Evolutionary conservation across 78 protist species (phyloP).

Genomic region (Polysphondylium violaceum): DNA sequence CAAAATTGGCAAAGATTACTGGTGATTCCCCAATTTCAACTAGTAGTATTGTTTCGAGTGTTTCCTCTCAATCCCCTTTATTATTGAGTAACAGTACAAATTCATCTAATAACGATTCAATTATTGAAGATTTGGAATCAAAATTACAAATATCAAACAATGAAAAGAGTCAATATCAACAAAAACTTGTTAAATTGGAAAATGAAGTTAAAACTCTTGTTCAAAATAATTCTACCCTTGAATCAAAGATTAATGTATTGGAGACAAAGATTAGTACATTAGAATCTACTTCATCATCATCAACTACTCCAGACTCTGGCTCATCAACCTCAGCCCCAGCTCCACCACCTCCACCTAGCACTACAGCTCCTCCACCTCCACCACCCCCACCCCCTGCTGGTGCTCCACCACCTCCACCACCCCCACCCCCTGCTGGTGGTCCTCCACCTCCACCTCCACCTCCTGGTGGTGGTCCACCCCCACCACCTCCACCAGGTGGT

Average conservation of each 20-base stretch:
- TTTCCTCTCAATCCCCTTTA: too few species aligned
- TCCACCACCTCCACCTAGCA: neutral
- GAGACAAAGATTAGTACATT: neutral
- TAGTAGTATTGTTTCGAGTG: neutral
- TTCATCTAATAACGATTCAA: too few species aligned
- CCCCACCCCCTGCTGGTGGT: conserved; percentile 28
- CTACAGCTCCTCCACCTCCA: conserved; percentile 39
- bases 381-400: conserved; percentile 48
- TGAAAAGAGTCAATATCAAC: neutral
- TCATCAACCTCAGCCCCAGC: neutral
- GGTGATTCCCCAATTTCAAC: neutral
- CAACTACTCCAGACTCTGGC: neutral
- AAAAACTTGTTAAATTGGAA: conserved; percentile 3
- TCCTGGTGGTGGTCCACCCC: conserved; percentile 57
- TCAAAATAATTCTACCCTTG: neutral
- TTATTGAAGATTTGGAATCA: conserved; percentile 12
- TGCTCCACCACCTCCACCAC: conserved; percentile 64
- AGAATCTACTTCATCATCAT: neutral
- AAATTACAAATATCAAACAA: conserved; percentile 7
- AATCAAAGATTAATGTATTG: conserved; percentile 7
- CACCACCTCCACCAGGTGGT: conserved; percentile 58
- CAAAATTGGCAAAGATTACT: neutral
- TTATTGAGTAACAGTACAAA: too few species aligned
- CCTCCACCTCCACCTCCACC: conserved; percentile 81
- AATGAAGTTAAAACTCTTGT: neutral